Evolutionary conservation across 2,329 filamentous ascomycete genomes (phyloP).

Genomic region (Hortaea sp.): DNA sequence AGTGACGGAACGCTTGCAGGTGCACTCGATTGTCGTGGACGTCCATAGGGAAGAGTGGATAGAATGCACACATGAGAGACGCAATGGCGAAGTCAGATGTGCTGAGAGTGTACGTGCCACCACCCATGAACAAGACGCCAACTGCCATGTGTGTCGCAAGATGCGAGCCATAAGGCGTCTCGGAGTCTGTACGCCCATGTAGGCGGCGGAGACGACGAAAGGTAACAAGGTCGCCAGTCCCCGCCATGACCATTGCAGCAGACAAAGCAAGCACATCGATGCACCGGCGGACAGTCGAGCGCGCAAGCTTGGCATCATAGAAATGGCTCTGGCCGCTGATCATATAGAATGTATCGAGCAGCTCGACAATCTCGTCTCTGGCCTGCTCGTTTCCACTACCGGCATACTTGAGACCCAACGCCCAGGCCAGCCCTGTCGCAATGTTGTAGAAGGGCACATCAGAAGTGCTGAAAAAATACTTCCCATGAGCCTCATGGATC

Average conservation of each 20-base stretch:
- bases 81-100: conserved; percentile 81
- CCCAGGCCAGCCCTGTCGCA: conserved; percentile 77
- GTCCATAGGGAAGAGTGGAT: conserved; percentile 79
- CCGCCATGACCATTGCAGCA: conserved; percentile 84
- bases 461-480: conserved; percentile 53
- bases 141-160: conserved; percentile 87
- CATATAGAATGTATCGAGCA: conserved; percentile 51
- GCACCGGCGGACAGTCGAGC: conserved; percentile 78
- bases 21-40: conserved; percentile 93
- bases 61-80: conserved; percentile 80
- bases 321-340: conserved; percentile 26
- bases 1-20: conserved; percentile 89
- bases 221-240: conserved; percentile 78
- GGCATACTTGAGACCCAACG: conserved; percentile 36
- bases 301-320: conserved; percentile 77
- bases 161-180: conserved; percentile 87
- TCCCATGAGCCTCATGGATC: conserved; percentile 32
- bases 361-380: conserved; percentile 70
- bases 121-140: conserved; percentile 81
- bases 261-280: conserved; percentile 79
- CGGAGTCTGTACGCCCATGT: conserved; percentile 74
- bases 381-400: conserved; percentile 50
- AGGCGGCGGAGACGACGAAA: conserved; percentile 78
- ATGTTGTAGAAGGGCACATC: conserved; percentile 93
- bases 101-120: conserved; percentile 83